Percentiles rank a stretch among this genome's conserved stretches.
Conservation (phyloP, 169 alveolate species). For the Eimeria necatrix region DNA sequence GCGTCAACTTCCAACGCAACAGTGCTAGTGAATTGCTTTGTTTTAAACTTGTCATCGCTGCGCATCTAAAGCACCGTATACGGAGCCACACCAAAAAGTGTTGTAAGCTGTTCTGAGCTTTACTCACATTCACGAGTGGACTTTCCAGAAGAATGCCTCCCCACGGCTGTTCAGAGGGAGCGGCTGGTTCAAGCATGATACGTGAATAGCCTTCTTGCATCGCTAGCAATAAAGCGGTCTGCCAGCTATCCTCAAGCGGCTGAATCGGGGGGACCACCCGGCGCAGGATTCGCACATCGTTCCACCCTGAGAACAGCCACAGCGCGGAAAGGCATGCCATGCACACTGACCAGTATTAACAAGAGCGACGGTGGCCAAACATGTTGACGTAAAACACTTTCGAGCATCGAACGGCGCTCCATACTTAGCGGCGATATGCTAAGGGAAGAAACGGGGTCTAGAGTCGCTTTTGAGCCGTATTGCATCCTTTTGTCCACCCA, state of each 20-base stretch:
- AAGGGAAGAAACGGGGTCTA: not conserved
- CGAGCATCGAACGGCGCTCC: not conserved
- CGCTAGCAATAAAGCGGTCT: constrained; percentile 1
- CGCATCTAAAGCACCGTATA: not conserved
- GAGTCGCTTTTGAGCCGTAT: not conserved
- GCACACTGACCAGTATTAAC: not conserved
- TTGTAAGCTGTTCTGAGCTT: not conserved
- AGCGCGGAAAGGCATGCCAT: no score
- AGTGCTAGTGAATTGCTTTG: not conserved
- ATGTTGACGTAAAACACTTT: not conserved
- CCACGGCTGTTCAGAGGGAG: constrained; percentile 7
- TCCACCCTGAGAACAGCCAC: constrained; percentile 54
- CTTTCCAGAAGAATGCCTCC: constrained; percentile 49
- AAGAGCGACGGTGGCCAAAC: not conserved
- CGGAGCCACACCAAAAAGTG: not conserved
- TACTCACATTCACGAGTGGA: constrained; percentile 1
- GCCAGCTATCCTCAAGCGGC: constrained; percentile 32
- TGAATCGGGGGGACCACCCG: constrained; percentile 44
- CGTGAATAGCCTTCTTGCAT: constrained; percentile 62
- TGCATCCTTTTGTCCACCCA: constrained; percentile 2
- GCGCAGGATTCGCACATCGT: constrained; percentile 54
- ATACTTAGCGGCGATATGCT: constrained; percentile 2
- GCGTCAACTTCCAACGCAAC: not conserved
- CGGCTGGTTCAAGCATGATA: constrained; percentile 7
- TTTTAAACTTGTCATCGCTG: not conserved